A percentile compares a stretch with the other conserved stretches of the same genome.
Conservation (phyloP, 805 yeast genomes). For the Nakazawaea pomicola region DNA sequence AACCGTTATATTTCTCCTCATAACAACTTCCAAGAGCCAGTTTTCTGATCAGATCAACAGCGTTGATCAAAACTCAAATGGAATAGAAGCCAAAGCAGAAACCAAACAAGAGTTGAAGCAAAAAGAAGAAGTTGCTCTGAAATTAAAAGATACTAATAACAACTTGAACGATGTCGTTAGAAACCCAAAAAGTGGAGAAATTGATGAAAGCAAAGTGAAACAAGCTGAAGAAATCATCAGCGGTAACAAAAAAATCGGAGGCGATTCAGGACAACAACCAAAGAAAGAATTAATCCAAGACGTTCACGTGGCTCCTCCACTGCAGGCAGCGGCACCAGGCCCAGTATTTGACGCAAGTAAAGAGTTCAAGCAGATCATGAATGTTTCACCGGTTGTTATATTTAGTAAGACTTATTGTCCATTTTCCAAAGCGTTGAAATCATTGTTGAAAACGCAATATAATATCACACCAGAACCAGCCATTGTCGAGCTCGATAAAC, state of each 20-base stretch:
- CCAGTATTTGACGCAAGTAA: slow-evolving; percentile 41
- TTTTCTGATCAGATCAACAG: slow-evolving; percentile 11
- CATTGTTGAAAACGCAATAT: slow-evolving; percentile 57
- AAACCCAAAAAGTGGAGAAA: slow-evolving; percentile 27
- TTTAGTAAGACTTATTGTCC: slow-evolving; percentile 70
- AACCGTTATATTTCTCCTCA: slow-evolving; percentile 30
- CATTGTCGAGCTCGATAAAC: slow-evolving; percentile 79
- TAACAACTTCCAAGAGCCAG: slow-evolving; percentile 19
- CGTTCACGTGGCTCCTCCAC: not conserved
- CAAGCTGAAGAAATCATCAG: slow-evolving; percentile 27
- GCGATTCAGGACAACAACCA: not conserved
- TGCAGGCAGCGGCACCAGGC: slow-evolving; percentile 7
- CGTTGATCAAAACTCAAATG: slow-evolving; percentile 7
- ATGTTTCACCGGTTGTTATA: slow-evolving; percentile 60
- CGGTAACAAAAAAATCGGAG: slow-evolving; percentile 1
- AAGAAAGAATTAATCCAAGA: slow-evolving; percentile 15
- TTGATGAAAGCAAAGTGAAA: slow-evolving; percentile 38
- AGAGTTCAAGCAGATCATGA: slow-evolving; percentile 53
- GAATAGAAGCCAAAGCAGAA: slow-evolving; percentile 14
- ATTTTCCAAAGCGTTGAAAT: slow-evolving; percentile 66
- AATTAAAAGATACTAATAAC: slow-evolving; percentile 7
- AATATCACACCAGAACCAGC: slow-evolving; percentile 66
- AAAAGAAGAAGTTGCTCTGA: slow-evolving; percentile 8
- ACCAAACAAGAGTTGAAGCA: slow-evolving; percentile 16
- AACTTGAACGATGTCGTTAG: slow-evolving; percentile 23